These are phyloP conservation scores for Kuraishia molischiana DNA, from an alignment of 805 yeast species.

Conservation along the genomic window DNA sequence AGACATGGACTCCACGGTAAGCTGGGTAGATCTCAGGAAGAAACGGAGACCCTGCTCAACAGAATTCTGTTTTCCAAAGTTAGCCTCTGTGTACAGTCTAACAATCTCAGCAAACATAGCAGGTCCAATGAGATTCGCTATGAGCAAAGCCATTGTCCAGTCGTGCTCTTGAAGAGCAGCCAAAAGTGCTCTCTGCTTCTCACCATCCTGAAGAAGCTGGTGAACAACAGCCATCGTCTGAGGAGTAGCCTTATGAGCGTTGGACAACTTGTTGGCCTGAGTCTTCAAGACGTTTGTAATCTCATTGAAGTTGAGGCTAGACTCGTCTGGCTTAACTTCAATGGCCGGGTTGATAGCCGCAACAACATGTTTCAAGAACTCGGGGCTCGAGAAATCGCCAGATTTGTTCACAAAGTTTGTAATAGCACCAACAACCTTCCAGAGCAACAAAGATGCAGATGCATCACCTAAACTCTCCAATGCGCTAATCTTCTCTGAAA, in stretches of 20 bases:
- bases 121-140: conserved; percentile 58
- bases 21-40: conserved; percentile 15
- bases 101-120: conserved; percentile 37
- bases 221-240: conserved; percentile 18
- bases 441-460: conserved; percentile 6
- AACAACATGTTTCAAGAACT: conserved; percentile 23
- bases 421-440: conserved; percentile 17
- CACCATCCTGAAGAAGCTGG: conserved; percentile 46
- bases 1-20: not conserved
- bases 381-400: conserved; percentile 17
- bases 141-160: conserved; percentile 68
- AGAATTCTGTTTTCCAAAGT: conserved; percentile 11
- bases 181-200: conserved; percentile 55
- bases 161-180: conserved; percentile 53
- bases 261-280: conserved; percentile 9
- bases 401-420: conserved; percentile 12
- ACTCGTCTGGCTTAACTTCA: conserved; percentile 12
- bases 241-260: conserved; percentile 15
- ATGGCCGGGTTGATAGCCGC: conserved; percentile 32
- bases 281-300: conserved; percentile 8
- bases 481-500: conserved; percentile 25
- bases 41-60: conserved; percentile 17
- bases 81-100: conserved; percentile 18
- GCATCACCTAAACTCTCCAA: not conserved
- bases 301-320: conserved; percentile 10